phyloP scores from a whole-genome alignment of 306 rosid species.

The Cotoneaster glaucophyllus region DNA sequence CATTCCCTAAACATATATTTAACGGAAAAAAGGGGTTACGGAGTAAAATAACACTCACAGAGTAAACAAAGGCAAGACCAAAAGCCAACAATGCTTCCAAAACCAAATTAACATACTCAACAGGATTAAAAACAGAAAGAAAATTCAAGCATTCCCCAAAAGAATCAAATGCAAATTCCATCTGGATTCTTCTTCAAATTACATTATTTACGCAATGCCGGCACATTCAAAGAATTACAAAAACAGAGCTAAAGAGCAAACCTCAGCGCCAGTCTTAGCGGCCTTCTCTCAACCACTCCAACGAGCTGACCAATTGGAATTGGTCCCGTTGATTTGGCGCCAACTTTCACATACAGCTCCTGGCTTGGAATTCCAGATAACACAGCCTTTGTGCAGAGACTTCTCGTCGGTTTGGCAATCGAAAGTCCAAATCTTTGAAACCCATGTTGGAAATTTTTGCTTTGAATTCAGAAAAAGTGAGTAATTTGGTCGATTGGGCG shows the following conservation, averaged over 20 bases:
- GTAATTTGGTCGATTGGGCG: slow-evolving; percentile 8
- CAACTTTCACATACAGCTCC: slow-evolving; percentile 44
- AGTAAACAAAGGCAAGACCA: too few relatives aligned
- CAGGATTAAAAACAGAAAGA: too few relatives aligned
- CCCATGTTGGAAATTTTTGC: slow-evolving; percentile 25
- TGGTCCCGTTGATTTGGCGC: slow-evolving; percentile 61
- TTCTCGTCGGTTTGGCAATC: slow-evolving; percentile 19
- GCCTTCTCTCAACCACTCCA: slow-evolving; percentile 65
- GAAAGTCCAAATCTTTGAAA: slow-evolving; percentile 14
- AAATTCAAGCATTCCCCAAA: neutral
- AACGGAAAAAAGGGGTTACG: neutral
- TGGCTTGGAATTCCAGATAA: slow-evolving; percentile 38
- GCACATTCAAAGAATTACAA: neutral
- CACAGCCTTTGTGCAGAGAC: slow-evolving; percentile 33
- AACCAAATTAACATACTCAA: neutral
- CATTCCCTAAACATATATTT: neutral
- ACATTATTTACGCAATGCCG: neutral
- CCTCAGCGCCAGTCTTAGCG: slow-evolving; percentile 95
- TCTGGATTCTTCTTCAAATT: neutral
- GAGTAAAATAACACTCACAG: too few relatives aligned
- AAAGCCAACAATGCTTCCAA: too few relatives aligned
- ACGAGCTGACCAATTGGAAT: slow-evolving; percentile 52
- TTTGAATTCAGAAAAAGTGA: slow-evolving; percentile 11
- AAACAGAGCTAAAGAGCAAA: slow-evolving; percentile 9
- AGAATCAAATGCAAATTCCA: neutral